Evolutionary conservation across 225 moss, liverwort and hornwort genomes (phyloP).

Genomic region (Sphagnum contortum): DNA sequence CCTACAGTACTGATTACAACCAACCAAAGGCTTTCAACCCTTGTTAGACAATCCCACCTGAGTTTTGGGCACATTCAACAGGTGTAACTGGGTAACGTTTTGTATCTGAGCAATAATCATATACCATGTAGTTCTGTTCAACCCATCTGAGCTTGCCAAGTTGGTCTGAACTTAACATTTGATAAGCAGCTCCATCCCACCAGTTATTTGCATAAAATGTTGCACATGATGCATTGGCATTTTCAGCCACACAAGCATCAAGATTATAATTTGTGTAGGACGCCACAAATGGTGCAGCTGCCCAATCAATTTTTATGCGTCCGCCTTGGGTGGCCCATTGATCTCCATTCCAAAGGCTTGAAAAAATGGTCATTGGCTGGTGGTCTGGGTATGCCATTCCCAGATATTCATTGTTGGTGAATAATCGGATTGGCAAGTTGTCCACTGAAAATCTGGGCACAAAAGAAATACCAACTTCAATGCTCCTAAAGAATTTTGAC

Average conservation of each 20-base stretch:
- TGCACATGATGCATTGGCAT: too few relatives aligned
- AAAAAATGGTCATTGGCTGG: constrained; percentile 40
- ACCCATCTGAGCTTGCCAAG: constrained; percentile 11
- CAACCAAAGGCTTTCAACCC: too few relatives aligned
- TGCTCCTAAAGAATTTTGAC: too few relatives aligned
- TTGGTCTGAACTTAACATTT: constrained; percentile 32
- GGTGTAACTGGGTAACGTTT: constrained; percentile 15
- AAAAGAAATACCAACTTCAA: too few relatives aligned
- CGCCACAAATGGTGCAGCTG: constrained; percentile 42
- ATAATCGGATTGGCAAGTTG: constrained; percentile 46
- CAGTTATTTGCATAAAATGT: constrained; percentile 7
- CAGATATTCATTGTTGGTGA: constrained; percentile 38
- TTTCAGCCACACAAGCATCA: too few relatives aligned
- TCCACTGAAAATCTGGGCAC: constrained; percentile 46
- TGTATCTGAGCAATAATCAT: constrained; percentile 29
- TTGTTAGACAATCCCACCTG: too few relatives aligned
- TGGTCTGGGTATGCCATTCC: constrained; percentile 48
- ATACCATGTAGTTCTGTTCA: constrained; percentile 5
- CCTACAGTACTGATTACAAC: too few relatives aligned
- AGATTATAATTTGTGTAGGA: constrained; percentile 8
- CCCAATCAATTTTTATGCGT: constrained; percentile 25
- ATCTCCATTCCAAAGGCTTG: constrained; percentile 56
- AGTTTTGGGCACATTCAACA: constrained; percentile 12
- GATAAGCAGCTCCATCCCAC: constrained; percentile 31
- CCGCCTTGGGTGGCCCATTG: constrained; percentile 50